Percentiles rank a stretch among this genome's conserved stretches.
These are phyloP conservation scores for Colletotrichum filicis DNA, from an alignment of 2,329 filamentous ascomycete species.

Conservation along the genomic window DNA sequence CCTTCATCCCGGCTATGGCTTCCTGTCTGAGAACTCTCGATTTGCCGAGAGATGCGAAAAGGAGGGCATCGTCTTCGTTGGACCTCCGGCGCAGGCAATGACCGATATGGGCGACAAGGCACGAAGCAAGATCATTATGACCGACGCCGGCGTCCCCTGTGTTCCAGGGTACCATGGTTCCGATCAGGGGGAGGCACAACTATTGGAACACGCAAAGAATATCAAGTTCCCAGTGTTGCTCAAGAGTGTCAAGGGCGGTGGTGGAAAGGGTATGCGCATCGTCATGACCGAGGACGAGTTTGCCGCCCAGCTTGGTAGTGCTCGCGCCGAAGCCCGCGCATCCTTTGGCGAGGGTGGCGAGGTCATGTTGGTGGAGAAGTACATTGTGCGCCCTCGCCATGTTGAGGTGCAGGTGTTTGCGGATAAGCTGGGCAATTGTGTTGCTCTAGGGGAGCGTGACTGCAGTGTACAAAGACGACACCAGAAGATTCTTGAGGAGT, in stretches of 20 bases:
- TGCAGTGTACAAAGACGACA: conserved; percentile 89
- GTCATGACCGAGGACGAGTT: conserved; percentile 78
- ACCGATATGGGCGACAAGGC: conserved; percentile 95
- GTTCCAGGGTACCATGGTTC: conserved; percentile 94
- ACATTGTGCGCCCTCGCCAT: conserved; percentile 82
- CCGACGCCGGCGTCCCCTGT: conserved; percentile 90
- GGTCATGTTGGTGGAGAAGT: conserved; percentile 87
- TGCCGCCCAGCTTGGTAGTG: conserved; percentile 74
- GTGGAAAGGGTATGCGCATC: conserved; percentile 87
- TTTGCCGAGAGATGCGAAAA: conserved; percentile 91
- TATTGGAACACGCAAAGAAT: conserved; percentile 77
- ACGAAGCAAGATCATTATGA: conserved; percentile 96
- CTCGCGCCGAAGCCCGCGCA: conserved; percentile 79
- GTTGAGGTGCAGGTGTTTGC: conserved; percentile 94
- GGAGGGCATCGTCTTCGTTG: conserved; percentile 93
- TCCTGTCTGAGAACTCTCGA: conserved; percentile 90
- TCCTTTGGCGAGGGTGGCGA: conserved; percentile 84
- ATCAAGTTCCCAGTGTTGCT: conserved; percentile 77
- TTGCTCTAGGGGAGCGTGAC: conserved; percentile 88
- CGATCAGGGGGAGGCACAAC: conserved; percentile 76
- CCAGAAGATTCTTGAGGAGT: conserved; percentile 93
- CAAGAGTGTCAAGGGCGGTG: conserved; percentile 84
- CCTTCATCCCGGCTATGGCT: conserved; percentile 96
- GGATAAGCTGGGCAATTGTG: conserved; percentile 80
- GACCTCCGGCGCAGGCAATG: conserved; percentile 84